These are phyloP conservation scores for Talaromyces pinophilus DNA, from an alignment of 2,329 filamentous ascomycete genomes.

Conservation along the genomic window DNA sequence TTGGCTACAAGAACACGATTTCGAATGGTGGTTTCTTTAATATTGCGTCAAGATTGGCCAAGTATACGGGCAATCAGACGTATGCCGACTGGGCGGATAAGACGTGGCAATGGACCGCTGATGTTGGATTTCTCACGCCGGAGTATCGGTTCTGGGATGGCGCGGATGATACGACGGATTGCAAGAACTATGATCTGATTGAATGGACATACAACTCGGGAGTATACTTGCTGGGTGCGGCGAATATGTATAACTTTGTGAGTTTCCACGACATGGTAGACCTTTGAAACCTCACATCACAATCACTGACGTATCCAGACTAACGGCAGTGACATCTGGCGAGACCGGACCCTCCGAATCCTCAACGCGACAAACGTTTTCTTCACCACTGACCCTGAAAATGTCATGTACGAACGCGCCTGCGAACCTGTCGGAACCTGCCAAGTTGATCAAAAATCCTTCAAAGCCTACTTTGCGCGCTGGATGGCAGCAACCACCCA, in stretches of 20 bases:
- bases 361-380: conserved; percentile 23
- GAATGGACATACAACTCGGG: conserved; percentile 69
- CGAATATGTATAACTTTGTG: conserved; percentile 68
- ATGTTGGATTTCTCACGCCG: conserved; percentile 26
- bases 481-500: conserved; percentile 62
- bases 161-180: conserved; percentile 58
- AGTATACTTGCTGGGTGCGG: conserved; percentile 60
- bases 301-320: conserved; percentile 28
- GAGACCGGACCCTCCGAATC: conserved; percentile 22
- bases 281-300: too few relatives aligned
- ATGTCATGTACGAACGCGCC: conserved; percentile 59
- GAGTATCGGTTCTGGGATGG: conserved; percentile 25
- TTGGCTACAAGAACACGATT: conserved; percentile 80
- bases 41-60: conserved; percentile 71
- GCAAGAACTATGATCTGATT: conserved; percentile 60
- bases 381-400: conserved; percentile 22
- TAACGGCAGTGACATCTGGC: conserved; percentile 28
- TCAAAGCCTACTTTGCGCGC: conserved; percentile 66
- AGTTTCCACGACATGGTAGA: conserved; percentile 26
- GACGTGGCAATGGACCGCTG: conserved; percentile 63
- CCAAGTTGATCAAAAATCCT: conserved; percentile 64
- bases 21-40: conserved; percentile 84
- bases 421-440: conserved; percentile 60
- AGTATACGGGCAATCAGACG: conserved; percentile 63
- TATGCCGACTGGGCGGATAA: conserved; percentile 65